Evolutionary conservation across 768 basidiomycete species (phyloP).

Genomic region (Lenzites betulinus): DNA sequence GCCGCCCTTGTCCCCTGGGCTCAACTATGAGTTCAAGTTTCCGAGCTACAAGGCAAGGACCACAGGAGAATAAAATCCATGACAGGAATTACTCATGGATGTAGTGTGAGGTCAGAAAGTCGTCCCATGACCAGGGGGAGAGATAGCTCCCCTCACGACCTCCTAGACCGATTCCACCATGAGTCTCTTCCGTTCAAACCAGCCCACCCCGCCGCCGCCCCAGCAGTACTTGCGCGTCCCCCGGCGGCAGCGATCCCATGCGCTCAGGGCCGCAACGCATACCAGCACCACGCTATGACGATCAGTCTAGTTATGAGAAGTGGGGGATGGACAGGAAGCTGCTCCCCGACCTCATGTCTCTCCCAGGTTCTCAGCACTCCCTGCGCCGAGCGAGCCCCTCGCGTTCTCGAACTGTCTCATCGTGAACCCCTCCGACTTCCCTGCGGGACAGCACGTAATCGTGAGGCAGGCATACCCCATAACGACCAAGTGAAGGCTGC

Average conservation of each 20-base stretch:
- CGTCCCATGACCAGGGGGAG: no score
- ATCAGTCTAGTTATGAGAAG: constrained; percentile 33
- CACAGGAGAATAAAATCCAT: no score
- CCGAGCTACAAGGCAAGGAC: no score
- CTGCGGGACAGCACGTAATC: constrained; percentile 69
- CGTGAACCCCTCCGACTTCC: constrained; percentile 78
- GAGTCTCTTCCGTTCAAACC: constrained; percentile 26
- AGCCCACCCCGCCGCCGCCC: constrained; percentile 33
- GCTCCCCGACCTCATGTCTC: neutral
- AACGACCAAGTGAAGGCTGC: constrained; percentile 77
- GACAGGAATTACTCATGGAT: no score
- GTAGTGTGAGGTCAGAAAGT: no score
- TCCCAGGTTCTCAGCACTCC: constrained; percentile 29
- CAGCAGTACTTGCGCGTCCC: constrained; percentile 48
- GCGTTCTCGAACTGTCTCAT: constrained; percentile 83
- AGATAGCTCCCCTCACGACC: neutral
- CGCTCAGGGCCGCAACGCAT: constrained; percentile 20
- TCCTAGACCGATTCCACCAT: constrained; percentile 9
- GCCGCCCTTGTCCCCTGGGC: constrained; percentile 33
- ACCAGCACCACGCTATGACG: constrained; percentile 32
- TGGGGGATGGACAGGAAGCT: constrained; percentile 26
- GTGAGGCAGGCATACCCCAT: constrained; percentile 71
- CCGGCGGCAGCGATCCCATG: constrained; percentile 29
- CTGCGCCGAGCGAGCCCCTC: constrained; percentile 40
- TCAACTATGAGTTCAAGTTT: no score